Percentiles rank a stretch among this genome's conserved stretches.
Evolutionary conservation across 176 grass and related monocot genomes (phyloP).

Genomic region (Triticum timopheevii): DNA sequence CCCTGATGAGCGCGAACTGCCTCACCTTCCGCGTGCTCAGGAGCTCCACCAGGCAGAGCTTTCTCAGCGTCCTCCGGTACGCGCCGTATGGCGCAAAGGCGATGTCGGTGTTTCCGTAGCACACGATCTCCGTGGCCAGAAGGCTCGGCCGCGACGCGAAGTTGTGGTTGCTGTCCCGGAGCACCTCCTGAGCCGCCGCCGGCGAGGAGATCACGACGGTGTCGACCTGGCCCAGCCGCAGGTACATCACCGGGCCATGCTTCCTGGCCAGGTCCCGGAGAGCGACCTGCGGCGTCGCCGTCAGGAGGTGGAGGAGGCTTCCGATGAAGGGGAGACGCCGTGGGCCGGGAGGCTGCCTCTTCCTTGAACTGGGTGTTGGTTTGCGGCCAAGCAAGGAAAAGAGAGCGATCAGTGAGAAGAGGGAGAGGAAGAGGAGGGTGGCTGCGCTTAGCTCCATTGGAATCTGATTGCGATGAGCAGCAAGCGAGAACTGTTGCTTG

Average conservation of each 20-base stretch:
- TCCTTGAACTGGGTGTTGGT: not conserved
- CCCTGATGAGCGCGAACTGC: no score
- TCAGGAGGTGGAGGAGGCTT: not conserved
- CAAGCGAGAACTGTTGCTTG: not conserved
- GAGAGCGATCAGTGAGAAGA: not conserved
- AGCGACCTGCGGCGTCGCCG: not conserved
- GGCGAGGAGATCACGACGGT: not conserved
- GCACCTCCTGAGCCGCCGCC: slow-evolving; percentile 15
- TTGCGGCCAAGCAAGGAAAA: not conserved
- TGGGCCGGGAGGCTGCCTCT: not conserved
- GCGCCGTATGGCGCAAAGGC: slow-evolving; percentile 30
- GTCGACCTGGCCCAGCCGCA: not conserved
- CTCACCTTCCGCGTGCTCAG: slow-evolving; percentile 2
- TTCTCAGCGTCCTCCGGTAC: no score
- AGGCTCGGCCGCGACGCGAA: slow-evolving; percentile 22
- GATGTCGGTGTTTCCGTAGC: slow-evolving; percentile 23
- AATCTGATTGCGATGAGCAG: not conserved
- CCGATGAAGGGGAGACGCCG: not conserved
- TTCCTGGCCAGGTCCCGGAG: not conserved
- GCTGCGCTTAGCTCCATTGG: not conserved
- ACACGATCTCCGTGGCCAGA: not conserved
- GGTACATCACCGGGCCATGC: not conserved
- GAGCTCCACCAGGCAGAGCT: slow-evolving; percentile 4
- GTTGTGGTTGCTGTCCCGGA: slow-evolving; percentile 18
- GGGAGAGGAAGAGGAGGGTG: not conserved